Evolutionary conservation across 2,329 filamentous ascomycete genomes (phyloP).

Genomic region (Alternaria viburni): DNA sequence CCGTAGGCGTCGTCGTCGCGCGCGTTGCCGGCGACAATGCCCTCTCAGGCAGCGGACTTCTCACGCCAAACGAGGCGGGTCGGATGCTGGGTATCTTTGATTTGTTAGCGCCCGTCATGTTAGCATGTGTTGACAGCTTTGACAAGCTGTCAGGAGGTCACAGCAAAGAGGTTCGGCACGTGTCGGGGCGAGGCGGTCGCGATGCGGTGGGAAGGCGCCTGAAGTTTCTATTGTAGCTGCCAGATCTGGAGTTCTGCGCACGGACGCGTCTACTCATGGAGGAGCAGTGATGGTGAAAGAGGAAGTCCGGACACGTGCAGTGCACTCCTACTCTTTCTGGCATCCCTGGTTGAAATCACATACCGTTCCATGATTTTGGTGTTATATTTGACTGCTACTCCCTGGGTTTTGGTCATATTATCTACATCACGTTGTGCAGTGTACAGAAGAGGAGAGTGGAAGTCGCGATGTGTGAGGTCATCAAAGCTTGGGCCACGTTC

Average conservation of each 20-base stretch:
- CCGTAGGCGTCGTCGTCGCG: constrained; percentile 6
- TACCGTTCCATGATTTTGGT: fast-evolving
- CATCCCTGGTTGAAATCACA: neutral
- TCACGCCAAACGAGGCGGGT: constrained; percentile 9
- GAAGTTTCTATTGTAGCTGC: constrained; percentile 1
- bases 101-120: constrained; percentile 1
- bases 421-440: neutral
- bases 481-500: constrained; percentile 9
- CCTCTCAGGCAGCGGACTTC: constrained; percentile 15
- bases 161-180: neutral
- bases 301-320: neutral
- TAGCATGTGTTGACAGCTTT: constrained; percentile 4
- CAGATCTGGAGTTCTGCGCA: neutral
- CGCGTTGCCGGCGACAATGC: constrained; percentile 1
- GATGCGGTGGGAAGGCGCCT: neutral
- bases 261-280: neutral
- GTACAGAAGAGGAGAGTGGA: neutral
- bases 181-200: neutral
- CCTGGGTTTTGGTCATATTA: neutral
- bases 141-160: constrained; percentile 9
- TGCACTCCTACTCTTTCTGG: neutral
- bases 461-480: constrained; percentile 15
- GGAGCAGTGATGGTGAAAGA: constrained; percentile 16
- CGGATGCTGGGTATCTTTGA: constrained; percentile 18
- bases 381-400: fast-evolving